Evolutionary conservation across 192 early-diverging fungal genomes (phyloP), one percentile per base, ranked within the genome.

Genomic region (Thamnidium elegans): DNA sequence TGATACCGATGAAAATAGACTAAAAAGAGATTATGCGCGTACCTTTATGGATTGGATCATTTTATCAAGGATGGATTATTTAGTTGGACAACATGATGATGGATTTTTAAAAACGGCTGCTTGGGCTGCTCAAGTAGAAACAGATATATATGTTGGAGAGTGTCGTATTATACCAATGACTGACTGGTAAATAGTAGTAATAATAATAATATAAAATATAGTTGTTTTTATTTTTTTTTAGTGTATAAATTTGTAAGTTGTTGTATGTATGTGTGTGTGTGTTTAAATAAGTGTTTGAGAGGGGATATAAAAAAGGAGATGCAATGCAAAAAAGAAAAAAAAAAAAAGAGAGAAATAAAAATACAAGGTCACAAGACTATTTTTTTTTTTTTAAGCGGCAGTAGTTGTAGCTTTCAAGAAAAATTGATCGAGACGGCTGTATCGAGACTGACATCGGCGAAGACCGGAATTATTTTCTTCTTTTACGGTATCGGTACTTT

Each of bases 31-130:
- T 7, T 72, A 67, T 67, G 71, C 65, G 19, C 51, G 71, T 31
- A 34, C 61, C 1, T 55, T 72, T 19, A 67, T 72, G 65, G 71
- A 72, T 44, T 72, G 71, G 71, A 53, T 56, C n/a, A 72, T 72
- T 21, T 58, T 72, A 19, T 62, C 71, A 4, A 43, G 65, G 8
- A 67, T 72, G 71, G 71, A 72, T 46, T 55, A 67, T 52, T 58
- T 72, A 17, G 19, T 72, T 3, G 71, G 71, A 0, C 20, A 53
- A 14, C 21, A 55, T 4, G 4, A 55, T 17, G 71, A 72, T 58
- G 39, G n/a, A 3, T 66, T 63, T 50, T 51, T 63, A 3, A 56
- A 55, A 39, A 72, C 65, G 1, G 65, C 65, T 7, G 71, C 71
- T 17, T 72, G 71, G 71, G 71, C 62, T 23, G 71, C 71, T 55